Percentiles rank a stretch among this genome's conserved stretches.
phyloP scores from a whole-genome alignment of 768 basidiomycete genomes.

The Rhodotorula sphaerocarpa region DNA sequence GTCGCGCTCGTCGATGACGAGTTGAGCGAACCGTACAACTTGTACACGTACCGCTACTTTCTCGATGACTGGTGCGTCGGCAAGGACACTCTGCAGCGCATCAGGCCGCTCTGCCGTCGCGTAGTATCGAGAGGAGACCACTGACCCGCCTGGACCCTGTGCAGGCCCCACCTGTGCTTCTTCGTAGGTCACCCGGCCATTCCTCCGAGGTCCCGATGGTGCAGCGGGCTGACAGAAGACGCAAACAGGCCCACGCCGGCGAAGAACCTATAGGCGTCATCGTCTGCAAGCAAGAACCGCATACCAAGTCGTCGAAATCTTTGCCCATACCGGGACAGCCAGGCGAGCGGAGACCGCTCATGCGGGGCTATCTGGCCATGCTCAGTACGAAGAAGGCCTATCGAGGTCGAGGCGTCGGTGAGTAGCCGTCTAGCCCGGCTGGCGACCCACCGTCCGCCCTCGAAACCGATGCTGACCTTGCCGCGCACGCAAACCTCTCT shows the following conservation, averaged over 20 bases:
- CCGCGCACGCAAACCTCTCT: no score
- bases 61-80: constrained; percentile 78
- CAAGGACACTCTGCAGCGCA: no score
- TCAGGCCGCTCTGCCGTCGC: no score
- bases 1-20: constrained; percentile 83
- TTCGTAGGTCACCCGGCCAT: constrained; percentile 7
- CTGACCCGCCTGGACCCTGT: no score
- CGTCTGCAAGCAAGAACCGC: constrained; percentile 92
- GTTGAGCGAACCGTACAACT: constrained; percentile 89
- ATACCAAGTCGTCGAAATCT: constrained; percentile 45
- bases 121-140: no score
- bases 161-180: constrained; percentile 73
- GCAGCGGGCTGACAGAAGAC: no score
- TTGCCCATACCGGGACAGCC: constrained; percentile 23
- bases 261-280: constrained; percentile 67
- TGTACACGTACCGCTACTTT: constrained; percentile 95
- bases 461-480: background rate
- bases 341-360: constrained; percentile 48
- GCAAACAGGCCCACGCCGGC: constrained; percentile 31
- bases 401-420: constrained; percentile 87
- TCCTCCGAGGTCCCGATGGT: no score
- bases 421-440: constrained; percentile 41
- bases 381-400: constrained; percentile 75
- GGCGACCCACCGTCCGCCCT: background rate
- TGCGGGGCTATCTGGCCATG: constrained; percentile 97